Percentiles rank a stretch among this genome's conserved stretches.
phyloP scores from a whole-genome alignment of 192 early-diverging fungal species.

The Glomus cerebriforme region DNA sequence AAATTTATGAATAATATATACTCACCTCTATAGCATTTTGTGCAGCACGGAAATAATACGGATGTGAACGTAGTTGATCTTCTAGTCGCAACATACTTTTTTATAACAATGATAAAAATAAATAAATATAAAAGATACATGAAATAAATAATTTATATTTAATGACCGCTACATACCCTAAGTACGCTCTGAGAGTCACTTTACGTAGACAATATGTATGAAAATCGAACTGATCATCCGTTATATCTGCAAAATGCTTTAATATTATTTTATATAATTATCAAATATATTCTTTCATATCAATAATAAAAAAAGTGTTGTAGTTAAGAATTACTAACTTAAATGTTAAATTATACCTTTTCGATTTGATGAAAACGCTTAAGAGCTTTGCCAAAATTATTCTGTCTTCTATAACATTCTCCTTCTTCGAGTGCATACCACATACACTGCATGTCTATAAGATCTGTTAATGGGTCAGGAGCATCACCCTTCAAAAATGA shows the following conservation, averaged over 20 bases:
- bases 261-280: conserved; percentile 32
- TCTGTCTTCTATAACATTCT: conserved; percentile 65
- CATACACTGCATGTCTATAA: conserved; percentile 88
- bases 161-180: conserved; percentile 52
- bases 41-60: conserved; percentile 74
- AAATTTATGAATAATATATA: conserved; percentile 35
- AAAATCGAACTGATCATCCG: conserved; percentile 96
- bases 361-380: conserved; percentile 87
- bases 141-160: no score
- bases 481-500: conserved; percentile 46
- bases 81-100: conserved; percentile 72
- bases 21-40: conserved; percentile 70
- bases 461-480: conserved; percentile 72
- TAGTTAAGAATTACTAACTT: not conserved
- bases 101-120: not conserved
- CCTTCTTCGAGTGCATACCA: conserved; percentile 88
- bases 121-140: not conserved
- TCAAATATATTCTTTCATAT: not conserved
- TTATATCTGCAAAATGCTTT: conserved; percentile 77
- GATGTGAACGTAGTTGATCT: conserved; percentile 71
- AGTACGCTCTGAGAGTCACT: conserved; percentile 82
- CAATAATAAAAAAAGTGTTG: not conserved
- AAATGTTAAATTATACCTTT: conserved; percentile 43
- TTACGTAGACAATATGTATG: conserved; percentile 93
- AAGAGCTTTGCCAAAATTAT: conserved; percentile 77